Evolutionary conservation across 1,139 yeast genomes (phyloP).

Genomic region (Lodderomyces parapsilosis): DNA sequence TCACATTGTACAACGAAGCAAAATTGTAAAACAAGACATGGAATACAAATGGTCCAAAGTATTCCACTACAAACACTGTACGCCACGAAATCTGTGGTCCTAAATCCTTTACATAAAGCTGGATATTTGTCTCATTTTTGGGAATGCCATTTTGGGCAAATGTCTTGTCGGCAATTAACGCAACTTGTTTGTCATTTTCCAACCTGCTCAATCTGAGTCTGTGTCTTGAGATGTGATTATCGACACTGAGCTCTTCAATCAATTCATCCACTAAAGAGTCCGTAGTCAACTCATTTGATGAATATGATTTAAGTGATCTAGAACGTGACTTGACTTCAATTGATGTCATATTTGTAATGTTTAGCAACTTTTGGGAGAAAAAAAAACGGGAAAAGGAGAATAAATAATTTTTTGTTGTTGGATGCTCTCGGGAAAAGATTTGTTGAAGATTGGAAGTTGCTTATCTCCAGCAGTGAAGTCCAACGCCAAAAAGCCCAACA

Average conservation of each 20-base stretch:
- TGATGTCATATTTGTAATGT: conserved; percentile 22
- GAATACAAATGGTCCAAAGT: conserved; percentile 81
- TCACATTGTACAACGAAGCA: conserved; percentile 20
- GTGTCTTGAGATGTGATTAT: conserved; percentile 33
- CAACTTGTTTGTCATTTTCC: conserved; percentile 31
- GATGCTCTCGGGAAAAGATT: too few species aligned
- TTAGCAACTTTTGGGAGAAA: background rate
- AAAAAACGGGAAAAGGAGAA: background rate
- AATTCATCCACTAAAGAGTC: conserved; percentile 33
- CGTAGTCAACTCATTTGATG: conserved; percentile 34
- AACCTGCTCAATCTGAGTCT: conserved; percentile 38
- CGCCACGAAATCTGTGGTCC: conserved; percentile 95
- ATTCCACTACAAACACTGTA: conserved; percentile 82
- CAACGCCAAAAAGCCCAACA: too few species aligned
- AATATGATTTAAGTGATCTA: conserved; percentile 40
- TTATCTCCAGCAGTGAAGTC: too few species aligned
- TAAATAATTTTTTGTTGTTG: background rate
- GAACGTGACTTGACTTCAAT: conserved; percentile 53
- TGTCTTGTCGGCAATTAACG: conserved; percentile 31
- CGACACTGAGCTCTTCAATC: conserved; percentile 38
- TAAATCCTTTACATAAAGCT: conserved; percentile 69
- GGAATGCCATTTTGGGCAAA: conserved; percentile 33
- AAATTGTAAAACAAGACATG: conserved; percentile 66
- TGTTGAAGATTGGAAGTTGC: too few species aligned
- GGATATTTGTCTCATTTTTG: conserved; percentile 25